A percentile compares a stretch with the other conserved stretches of the same genome.
These are phyloP conservation scores for Amanita thiersii DNA, from an alignment of 768 basidiomycete genomes.

Conservation along the genomic window DNA sequence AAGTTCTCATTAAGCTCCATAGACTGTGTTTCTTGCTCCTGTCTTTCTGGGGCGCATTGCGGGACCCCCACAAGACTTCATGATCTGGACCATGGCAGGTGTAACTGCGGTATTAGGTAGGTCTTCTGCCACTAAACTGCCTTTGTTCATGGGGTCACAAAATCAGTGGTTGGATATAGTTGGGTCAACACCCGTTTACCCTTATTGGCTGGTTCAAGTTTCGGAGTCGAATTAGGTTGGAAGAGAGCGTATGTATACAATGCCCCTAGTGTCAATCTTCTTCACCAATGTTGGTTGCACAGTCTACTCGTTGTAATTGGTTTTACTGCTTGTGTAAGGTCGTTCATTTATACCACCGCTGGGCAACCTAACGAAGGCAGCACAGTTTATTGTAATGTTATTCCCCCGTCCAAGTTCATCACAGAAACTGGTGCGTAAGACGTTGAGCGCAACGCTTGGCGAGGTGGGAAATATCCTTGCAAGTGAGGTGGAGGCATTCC, in stretches of 20 bases:
- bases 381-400: constrained; percentile 37
- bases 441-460: constrained; percentile 25
- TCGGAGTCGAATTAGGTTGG: constrained; percentile 31
- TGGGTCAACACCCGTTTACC: constrained; percentile 29
- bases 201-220: constrained; percentile 22
- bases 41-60: constrained; percentile 26
- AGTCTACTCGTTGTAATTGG: constrained; percentile 37
- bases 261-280: background rate
- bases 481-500: constrained; percentile 33
- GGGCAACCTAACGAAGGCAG: background rate
- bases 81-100: constrained; percentile 29
- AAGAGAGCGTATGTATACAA: constrained; percentile 28
- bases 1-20: background rate
- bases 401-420: constrained; percentile 36
- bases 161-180: constrained; percentile 30
- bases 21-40: constrained; percentile 28
- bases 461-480: constrained; percentile 31
- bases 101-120: constrained; percentile 31
- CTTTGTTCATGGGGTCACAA: background rate
- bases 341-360: background rate
- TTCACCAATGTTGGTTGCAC: background rate
- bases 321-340: constrained; percentile 32
- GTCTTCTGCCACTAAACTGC: background rate
- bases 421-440: constrained; percentile 32
- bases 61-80: constrained; percentile 23